Evolutionary conservation across 106 monocot species (phyloP).

Genomic region (Dendrobium huoshanense): DNA sequence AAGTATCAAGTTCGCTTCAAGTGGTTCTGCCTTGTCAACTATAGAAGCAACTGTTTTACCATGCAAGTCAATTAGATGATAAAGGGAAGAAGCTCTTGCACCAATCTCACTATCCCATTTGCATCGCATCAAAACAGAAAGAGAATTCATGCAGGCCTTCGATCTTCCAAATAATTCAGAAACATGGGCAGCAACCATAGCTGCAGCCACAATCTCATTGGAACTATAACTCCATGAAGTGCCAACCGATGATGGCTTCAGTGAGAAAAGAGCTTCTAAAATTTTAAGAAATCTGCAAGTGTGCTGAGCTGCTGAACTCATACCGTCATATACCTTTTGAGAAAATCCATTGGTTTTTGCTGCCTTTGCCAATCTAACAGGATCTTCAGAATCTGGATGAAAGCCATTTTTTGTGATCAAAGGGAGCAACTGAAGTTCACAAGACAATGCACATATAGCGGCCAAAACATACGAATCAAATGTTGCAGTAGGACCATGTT

Average conservation of each 20-base stretch:
- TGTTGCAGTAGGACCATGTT: conserved; percentile 84
- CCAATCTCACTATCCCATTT: conserved; percentile 90
- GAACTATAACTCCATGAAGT: conserved; percentile 98
- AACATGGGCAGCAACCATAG: conserved; percentile 99
- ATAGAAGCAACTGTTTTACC: conserved; percentile 89
- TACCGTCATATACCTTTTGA: conserved; percentile 47
- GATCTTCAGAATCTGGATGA: conserved; percentile 29
- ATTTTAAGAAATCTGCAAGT: conserved; percentile 86
- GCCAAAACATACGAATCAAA: conserved; percentile 96
- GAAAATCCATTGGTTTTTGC: conserved; percentile 39
- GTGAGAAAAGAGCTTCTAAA: conserved; percentile 85
- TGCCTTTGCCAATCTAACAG: conserved; percentile 23
- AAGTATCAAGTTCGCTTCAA: conserved; percentile 54
- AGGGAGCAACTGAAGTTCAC: conserved; percentile 92
- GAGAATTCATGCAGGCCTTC: conserved; percentile 88
- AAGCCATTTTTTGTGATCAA: conserved; percentile 59
- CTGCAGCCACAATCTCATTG: conserved; percentile 98
- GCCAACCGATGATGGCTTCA: conserved; percentile 96
- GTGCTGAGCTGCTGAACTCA: conserved; percentile 62
- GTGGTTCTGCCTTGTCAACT: conserved; percentile 78
- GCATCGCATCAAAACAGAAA: conserved; percentile 79
- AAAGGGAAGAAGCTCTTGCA: conserved; percentile 81
- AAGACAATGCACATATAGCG: conserved; percentile 93
- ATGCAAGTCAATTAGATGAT: conserved; percentile 91
- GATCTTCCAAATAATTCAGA: conserved; percentile 90